Conservation (phyloP, 2,329 filamentous ascomycete genomes). For the Phaeosphaeria sp. region DNA sequence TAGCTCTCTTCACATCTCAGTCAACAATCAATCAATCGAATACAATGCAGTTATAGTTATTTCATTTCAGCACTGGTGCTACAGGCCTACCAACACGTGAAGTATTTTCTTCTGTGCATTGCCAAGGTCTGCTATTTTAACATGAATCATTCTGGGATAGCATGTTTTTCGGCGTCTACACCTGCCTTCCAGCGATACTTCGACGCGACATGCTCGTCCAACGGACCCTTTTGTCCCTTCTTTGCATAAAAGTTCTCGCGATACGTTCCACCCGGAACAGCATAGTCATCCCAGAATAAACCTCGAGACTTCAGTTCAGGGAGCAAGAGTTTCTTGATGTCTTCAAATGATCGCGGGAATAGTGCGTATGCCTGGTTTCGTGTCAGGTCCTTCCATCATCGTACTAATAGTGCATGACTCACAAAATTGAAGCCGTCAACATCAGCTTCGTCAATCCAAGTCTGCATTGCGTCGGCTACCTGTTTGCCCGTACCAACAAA, state of each 20-base stretch:
- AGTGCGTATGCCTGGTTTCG: conserved; percentile 62
- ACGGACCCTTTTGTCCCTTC: conserved; percentile 58
- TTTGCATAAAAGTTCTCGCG: conserved; percentile 66
- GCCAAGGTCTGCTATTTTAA: neutral
- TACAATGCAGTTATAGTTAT: too few species aligned
- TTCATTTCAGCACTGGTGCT: neutral
- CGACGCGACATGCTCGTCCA: conserved; percentile 61
- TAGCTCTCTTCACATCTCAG: too few species aligned
- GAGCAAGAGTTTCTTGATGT: conserved; percentile 69
- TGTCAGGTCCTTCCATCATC: neutral
- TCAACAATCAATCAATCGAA: too few species aligned
- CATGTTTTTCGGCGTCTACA: conserved; percentile 39
- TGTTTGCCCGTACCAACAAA: conserved; percentile 69
- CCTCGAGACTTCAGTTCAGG: conserved; percentile 68
- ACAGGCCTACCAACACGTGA: neutral
- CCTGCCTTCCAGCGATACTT: conserved; percentile 53
- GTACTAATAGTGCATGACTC: conserved; percentile 35
- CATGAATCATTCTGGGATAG: conserved; percentile 15
- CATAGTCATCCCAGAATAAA: conserved; percentile 62
- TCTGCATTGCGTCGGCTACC: conserved; percentile 72
- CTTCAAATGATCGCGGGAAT: conserved; percentile 72
- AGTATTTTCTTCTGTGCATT: too few species aligned
- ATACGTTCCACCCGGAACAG: conserved; percentile 65
- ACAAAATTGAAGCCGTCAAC: conserved; percentile 79
- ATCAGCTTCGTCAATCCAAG: conserved; percentile 72